phyloP scores from a whole-genome alignment of 2,329 filamentous ascomycete species.

The Pyricularia sp. region DNA sequence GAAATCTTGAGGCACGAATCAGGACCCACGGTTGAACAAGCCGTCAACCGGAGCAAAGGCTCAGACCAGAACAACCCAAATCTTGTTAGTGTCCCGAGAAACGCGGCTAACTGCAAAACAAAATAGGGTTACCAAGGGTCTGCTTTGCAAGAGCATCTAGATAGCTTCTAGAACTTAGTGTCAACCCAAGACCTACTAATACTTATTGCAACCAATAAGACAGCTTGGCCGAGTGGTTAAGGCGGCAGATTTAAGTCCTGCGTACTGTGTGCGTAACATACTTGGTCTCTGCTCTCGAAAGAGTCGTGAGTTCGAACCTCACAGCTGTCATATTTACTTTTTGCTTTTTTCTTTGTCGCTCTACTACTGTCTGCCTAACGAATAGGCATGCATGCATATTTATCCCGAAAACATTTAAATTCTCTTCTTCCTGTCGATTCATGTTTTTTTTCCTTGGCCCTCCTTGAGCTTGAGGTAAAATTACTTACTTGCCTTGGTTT shows the following conservation, averaged over 20 bases:
- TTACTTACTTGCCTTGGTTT: too few relatives aligned
- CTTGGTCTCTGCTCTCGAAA: slow-evolving; percentile 6
- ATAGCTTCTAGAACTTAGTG: background rate
- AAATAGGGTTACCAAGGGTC: too few relatives aligned
- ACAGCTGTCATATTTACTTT: slow-evolving; percentile 4
- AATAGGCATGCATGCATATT: too few relatives aligned
- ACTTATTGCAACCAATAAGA: slow-evolving; percentile 1
- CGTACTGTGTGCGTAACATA: background rate
- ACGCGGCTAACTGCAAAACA: background rate
- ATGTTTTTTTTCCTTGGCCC: too few relatives aligned
- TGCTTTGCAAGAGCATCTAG: too few relatives aligned
- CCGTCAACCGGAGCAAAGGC: background rate
- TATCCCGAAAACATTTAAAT: too few relatives aligned
- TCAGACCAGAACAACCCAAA: background rate
- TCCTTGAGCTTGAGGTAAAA: too few relatives aligned
- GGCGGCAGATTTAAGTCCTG: slow-evolving; percentile 5
- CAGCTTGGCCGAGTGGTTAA: slow-evolving; percentile 7
- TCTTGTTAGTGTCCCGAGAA: background rate
- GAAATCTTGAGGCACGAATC: background rate
- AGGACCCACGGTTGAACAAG: background rate
- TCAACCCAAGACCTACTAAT: background rate
- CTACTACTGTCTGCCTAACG: too few relatives aligned
- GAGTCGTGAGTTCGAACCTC: slow-evolving; percentile 7
- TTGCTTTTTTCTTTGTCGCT: background rate
- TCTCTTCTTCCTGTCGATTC: too few relatives aligned